Conservation (phyloP, 129 eudicot species). For the Silybum marianum region DNA sequence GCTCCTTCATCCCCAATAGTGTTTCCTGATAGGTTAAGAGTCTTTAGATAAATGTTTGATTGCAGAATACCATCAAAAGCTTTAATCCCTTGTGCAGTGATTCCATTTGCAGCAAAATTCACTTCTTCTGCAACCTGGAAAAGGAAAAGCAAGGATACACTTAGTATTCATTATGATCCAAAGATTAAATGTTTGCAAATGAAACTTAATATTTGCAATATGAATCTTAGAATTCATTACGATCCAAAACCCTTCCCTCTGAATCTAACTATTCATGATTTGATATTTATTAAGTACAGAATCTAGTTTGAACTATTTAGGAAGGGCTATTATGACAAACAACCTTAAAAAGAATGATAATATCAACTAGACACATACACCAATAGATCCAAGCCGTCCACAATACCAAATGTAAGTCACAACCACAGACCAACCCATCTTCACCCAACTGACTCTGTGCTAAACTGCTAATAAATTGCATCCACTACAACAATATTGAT, state of each 20-base stretch:
- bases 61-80: constrained; percentile 91
- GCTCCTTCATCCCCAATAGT: constrained; percentile 94
- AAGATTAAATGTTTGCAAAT: no score
- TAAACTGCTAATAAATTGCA: constrained; percentile 7
- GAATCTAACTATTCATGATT: neutral
- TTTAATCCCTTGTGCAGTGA: constrained; percentile 82
- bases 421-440: neutral
- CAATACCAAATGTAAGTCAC: constrained; percentile 1
- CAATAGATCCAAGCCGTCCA: neutral
- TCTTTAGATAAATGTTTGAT: constrained; percentile 68
- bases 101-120: constrained; percentile 83
- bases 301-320: neutral
- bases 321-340: constrained; percentile 3
- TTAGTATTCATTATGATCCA: no score
- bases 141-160: constrained; percentile 3
- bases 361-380: neutral
- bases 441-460: neutral
- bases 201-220: neutral
- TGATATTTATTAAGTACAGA: neutral
- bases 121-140: constrained; percentile 90
- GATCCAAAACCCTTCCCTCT: neutral
- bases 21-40: constrained; percentile 88
- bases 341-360: neutral
- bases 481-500: neutral
- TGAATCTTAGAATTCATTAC: neutral